Conservation (phyloP, 768 basidiomycete species). For the Trametes gibbosa region DNA sequence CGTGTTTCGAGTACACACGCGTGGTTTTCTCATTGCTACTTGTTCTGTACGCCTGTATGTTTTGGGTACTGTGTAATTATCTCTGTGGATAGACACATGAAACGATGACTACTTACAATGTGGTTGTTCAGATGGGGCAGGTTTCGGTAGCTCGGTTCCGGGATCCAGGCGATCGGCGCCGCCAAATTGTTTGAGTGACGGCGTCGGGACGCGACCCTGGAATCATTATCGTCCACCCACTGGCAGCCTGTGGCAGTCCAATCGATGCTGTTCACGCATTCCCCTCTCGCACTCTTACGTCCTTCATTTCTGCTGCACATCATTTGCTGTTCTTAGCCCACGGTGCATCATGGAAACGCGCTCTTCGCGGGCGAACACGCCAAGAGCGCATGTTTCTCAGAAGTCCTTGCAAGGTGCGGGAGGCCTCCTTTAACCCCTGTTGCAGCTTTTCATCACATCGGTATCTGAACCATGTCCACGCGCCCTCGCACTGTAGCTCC, state of each 20-base stretch:
- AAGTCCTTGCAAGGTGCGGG: conserved; percentile 7
- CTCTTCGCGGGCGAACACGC: conserved; percentile 12
- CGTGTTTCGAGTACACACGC: background rate
- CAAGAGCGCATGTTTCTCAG: background rate
- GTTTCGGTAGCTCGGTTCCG: background rate
- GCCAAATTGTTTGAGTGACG: conserved; percentile 5
- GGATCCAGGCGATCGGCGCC: conserved; percentile 9
- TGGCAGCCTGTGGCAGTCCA: no score
- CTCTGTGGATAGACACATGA: no score
- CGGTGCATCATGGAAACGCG: conserved; percentile 1
- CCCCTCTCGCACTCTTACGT: background rate
- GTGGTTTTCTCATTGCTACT: background rate
- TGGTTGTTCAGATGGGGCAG: no score
- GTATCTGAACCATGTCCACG: background rate
- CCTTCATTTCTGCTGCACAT: background rate
- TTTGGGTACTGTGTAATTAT: background rate
- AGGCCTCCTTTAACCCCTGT: background rate
- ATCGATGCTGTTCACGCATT: conserved; percentile 4
- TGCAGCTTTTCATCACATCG: background rate
- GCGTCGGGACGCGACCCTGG: conserved; percentile 9
- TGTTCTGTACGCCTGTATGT: background rate
- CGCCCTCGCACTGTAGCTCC: background rate
- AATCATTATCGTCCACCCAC: background rate
- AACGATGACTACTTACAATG: no score
- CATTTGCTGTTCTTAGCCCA: background rate